Evolutionary conservation across 1,139 yeast species (phyloP), one percentile per base, ranked within the genome.

Genomic region (Lodderomyces theae): DNA sequence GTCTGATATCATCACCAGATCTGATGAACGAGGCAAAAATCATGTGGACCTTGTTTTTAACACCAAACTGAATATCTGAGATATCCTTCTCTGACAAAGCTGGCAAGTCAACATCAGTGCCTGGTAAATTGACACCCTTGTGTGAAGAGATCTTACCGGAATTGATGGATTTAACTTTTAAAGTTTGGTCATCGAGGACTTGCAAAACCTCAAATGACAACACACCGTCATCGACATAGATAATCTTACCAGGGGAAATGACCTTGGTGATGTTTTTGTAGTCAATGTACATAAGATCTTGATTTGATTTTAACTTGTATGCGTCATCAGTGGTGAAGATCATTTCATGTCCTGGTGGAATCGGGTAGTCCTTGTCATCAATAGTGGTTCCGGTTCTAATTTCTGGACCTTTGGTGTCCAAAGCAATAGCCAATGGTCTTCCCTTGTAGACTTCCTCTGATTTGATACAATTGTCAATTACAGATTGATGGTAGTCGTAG

Each of bases 331-430:
- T 92, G 63, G 97, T 74, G 77, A 92, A 86, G 61, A 73, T 80
- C 95, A 92, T 86, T 66, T 86, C 90, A 66, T 89, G 96, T 69
- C 82, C 82, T 44, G 94, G 78, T 33, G 78, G 70, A 59, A 94
- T 85, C 58, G 96, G 86, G 70, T 67, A 87, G 64, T 92, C 98
- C 50, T 72, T 69, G 46, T 78, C 86, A 56, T 78, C 86, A 47
- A 72, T 64, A 54, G 98, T 94, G 66, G 88, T 82, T 70, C 99
- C 98, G 43, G 98, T 90, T 79, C 98, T 87, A 72, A 92, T 92
- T 75, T 94, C 98, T 51, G 99, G 98, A 55, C 99, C 99, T 80
- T 92, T 94, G 66, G 98, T 94, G 70, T 92, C 99, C 60, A 92
- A 81, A 52, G 99, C 99, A 69, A 92, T 89, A 50, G 96, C 97